Percentiles rank a stretch among this genome's conserved stretches.
Conservation (phyloP, 2,329 filamentous ascomycete genomes). For the Ophiostoma montium region DNA sequence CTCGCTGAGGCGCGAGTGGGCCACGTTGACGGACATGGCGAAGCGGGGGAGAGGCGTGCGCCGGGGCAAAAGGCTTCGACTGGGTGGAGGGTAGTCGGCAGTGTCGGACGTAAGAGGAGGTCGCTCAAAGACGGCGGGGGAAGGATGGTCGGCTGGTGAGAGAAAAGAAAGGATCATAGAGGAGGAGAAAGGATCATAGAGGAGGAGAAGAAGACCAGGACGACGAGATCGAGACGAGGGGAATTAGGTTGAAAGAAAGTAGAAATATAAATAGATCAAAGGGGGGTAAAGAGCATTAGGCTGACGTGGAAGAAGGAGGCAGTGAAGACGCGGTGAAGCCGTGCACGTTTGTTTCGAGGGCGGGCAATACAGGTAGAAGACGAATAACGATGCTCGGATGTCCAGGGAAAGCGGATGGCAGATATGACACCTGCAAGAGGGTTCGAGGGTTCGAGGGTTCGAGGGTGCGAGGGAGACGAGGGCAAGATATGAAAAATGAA, state of each 20-base stretch:
- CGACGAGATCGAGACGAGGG: neutral
- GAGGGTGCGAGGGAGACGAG: neutral
- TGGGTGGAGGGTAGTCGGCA: neutral
- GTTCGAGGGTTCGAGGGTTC: too few relatives aligned
- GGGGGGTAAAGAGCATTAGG: neutral
- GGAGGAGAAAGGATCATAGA: neutral
- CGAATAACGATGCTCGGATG: neutral
- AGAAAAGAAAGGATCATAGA: neutral
- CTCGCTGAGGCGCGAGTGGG: conserved; percentile 10
- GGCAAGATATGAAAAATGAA: neutral
- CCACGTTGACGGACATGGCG: conserved; percentile 10
- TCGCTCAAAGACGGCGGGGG: neutral
- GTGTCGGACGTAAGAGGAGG: neutral
- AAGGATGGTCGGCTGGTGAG: neutral
- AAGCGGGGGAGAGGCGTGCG: neutral
- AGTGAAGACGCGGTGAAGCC: conserved; percentile 1
- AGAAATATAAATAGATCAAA: neutral
- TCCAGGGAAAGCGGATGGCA: neutral
- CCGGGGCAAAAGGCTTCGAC: neutral
- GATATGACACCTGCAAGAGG: too few relatives aligned
- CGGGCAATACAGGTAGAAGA: neutral
- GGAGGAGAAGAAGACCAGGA: neutral
- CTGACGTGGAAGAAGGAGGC: neutral
- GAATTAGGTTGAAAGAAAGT: too few relatives aligned
- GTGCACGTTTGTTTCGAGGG: neutral